Percentiles rank a stretch among this genome's conserved stretches.
phyloP scores from a whole-genome alignment of 176 grass and related monocot species.

The Sorghum bicolor region Sorghum_bicolor_NCBIv3 NC_012871.2:734501-735000 shows the following conservation, averaged over 20 bases:
- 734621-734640: neutral
- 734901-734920: neutral
- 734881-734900: neutral
- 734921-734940: neutral
- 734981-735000: neutral
- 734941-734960: neutral
- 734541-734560: neutral
- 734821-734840: neutral
- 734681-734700: neutral
- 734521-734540: neutral
- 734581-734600: neutral
- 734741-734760: neutral
- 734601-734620: neutral
- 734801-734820: neutral
- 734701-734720: neutral
- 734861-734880: neutral
- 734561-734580: neutral
- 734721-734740: neutral
- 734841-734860: neutral
- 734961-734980: neutral
- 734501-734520: neutral
- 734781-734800: neutral
- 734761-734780: neutral
- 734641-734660: neutral
- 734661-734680: neutral